Percentiles rank a stretch among this genome's conserved stretches.
Evolutionary conservation across 495 filamentous ascomycete species (phyloP).

Genomic region (Parathielavia hyrcaniae): DNA sequence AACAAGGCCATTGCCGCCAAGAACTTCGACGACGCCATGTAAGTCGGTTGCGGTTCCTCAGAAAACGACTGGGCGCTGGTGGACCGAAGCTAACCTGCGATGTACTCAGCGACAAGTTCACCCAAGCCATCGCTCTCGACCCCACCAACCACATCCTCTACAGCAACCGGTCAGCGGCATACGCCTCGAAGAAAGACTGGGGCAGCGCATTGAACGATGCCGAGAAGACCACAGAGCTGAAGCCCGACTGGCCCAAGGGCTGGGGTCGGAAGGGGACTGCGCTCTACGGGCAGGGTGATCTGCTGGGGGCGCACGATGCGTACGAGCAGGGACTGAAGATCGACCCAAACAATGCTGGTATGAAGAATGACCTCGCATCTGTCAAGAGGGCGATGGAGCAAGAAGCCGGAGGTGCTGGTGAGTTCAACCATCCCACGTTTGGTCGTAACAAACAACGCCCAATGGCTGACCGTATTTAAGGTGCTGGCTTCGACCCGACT

Average conservation of each 20-base stretch:
- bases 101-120: constrained; percentile 72
- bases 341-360: constrained; percentile 85
- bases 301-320: constrained; percentile 76
- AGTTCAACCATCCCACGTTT: not conserved
- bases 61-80: not conserved
- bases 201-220: constrained; percentile 81
- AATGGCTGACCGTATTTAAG: constrained; percentile 18
- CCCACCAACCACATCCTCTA: constrained; percentile 90
- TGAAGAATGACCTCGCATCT: constrained; percentile 76
- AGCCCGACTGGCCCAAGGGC: constrained; percentile 97
- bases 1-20: constrained; percentile 97
- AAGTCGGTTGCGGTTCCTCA: constrained; percentile 36
- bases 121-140: constrained; percentile 85
- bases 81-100: not conserved
- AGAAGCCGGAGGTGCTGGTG: constrained; percentile 59
- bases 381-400: constrained; percentile 88
- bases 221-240: constrained; percentile 83
- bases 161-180: constrained; percentile 96
- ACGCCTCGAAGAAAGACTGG: constrained; percentile 83
- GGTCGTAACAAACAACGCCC: not conserved
- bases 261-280: constrained; percentile 89
- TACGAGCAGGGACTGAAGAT: constrained; percentile 88
- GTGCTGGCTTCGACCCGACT: constrained; percentile 53
- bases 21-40: constrained; percentile 95
- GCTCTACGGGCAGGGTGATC: constrained; percentile 76